phyloP scores from a whole-genome alignment of 2,329 filamentous ascomycete genomes.

The Neonectria punicea region DNA sequence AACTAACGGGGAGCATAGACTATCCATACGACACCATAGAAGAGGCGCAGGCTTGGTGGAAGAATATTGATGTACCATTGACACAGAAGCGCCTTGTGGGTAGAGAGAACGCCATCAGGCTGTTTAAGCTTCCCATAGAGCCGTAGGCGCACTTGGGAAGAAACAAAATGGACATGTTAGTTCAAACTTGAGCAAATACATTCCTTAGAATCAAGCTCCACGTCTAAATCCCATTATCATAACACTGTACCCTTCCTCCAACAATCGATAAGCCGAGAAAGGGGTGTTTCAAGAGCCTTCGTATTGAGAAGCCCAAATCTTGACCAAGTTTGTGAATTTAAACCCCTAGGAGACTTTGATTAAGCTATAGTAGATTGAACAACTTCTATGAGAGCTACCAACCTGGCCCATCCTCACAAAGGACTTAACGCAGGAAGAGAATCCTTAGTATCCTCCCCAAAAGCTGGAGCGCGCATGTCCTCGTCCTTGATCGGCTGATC shows the following conservation, averaged over 20 bases:
- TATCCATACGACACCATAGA: slow-evolving; percentile 17
- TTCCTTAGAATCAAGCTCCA: neutral
- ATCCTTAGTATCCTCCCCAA: neutral
- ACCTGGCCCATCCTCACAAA: neutral
- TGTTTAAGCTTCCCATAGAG: slow-evolving; percentile 13
- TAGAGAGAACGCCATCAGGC: neutral
- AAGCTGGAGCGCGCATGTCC: slow-evolving; percentile 20
- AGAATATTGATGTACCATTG: neutral
- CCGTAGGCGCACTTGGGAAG: neutral
- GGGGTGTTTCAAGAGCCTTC: neutral
- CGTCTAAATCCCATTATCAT: neutral
- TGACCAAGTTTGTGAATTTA: neutral
- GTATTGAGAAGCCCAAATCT: neutral
- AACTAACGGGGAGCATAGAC: neutral
- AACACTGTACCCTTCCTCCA: too few relatives aligned
- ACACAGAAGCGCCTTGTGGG: neutral
- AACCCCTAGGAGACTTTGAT: neutral
- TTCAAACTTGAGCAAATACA: too few relatives aligned
- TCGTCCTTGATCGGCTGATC: slow-evolving; percentile 8
- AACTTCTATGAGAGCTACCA: neutral
- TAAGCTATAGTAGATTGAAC: neutral
- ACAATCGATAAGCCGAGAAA: neutral
- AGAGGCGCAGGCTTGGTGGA: slow-evolving; percentile 27
- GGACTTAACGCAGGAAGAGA: slow-evolving; percentile 9
- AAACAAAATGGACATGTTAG: neutral